Conservation (phyloP, 192 early-diverging fungal genomes). For the Rhizoclosmatium sp. region DNA sequence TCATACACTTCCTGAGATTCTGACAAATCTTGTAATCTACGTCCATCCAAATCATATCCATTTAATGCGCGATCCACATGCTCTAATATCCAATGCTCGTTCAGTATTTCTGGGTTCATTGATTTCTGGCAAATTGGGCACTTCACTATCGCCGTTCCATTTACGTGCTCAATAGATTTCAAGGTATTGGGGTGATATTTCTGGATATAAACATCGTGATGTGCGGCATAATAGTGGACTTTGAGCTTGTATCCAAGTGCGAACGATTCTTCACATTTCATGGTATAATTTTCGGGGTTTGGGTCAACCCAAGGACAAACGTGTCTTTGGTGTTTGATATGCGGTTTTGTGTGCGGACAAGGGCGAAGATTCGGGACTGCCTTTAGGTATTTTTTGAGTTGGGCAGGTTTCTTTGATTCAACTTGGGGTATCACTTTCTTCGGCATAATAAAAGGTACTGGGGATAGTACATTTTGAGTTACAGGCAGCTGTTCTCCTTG, state of each 20-base stretch:
- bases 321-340: conserved; percentile 1
- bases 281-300: not conserved
- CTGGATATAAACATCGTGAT: conserved; percentile 28
- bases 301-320: conserved; percentile 8
- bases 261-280: conserved; percentile 2
- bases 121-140: conserved; percentile 13
- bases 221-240: conserved; percentile 31
- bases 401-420: not conserved
- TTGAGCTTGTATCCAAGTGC: not conserved
- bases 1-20: not conserved
- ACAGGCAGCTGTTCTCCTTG: not conserved
- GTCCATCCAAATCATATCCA: conserved; percentile 8
- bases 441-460: not conserved
- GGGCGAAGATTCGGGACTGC: not conserved
- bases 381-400: conserved; percentile 11
- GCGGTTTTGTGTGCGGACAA: conserved; percentile 15
- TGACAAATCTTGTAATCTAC: not conserved
- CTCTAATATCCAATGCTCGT: conserved; percentile 26
- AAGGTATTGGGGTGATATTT: conserved; percentile 18
- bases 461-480: not conserved
- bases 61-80: conserved; percentile 22
- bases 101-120: not conserved
- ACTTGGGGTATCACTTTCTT: no score
- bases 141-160: not conserved
- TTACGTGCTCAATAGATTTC: not conserved